Conservation (phyloP, 164 flowering plant genomes). For the Nelumbo lutea region DNA sequence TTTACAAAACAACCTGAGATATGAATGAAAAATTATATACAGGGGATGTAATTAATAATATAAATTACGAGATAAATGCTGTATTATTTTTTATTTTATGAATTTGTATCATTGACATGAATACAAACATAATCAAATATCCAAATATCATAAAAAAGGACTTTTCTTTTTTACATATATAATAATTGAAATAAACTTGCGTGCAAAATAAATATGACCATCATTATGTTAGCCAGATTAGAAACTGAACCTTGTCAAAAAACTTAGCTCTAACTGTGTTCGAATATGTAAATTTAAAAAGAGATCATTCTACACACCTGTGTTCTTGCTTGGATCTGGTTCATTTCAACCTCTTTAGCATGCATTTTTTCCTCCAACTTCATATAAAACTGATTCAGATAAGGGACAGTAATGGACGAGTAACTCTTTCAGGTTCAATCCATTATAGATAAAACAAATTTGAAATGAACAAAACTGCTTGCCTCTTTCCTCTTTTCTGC, state of each 20-base stretch:
- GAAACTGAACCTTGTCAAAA: background rate
- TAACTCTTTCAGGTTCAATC: background rate
- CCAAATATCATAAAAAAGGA: too few relatives aligned
- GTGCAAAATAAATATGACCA: too few relatives aligned
- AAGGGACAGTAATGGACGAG: background rate
- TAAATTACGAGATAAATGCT: too few relatives aligned
- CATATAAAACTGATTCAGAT: conserved; percentile 37
- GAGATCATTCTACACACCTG: conserved; percentile 33
- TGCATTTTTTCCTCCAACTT: conserved; percentile 55
- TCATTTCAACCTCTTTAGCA: conserved; percentile 59
- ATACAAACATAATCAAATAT: too few relatives aligned
- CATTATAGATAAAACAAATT: background rate
- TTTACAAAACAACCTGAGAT: too few relatives aligned
- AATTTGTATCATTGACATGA: too few relatives aligned
- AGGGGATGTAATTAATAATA: too few relatives aligned
- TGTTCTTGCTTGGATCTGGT: conserved; percentile 52
- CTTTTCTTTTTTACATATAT: too few relatives aligned
- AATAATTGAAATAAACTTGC: too few relatives aligned
- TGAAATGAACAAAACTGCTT: conserved; percentile 19
- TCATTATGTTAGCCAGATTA: background rate
- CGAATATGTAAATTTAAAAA: too few relatives aligned
- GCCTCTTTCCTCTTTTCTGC: conserved; percentile 77
- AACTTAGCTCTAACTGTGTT: background rate
- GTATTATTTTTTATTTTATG: too few relatives aligned
- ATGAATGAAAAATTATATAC: too few relatives aligned